Evolutionary conservation across 2,329 filamentous ascomycete species (phyloP), one percentile per base, ranked within the genome.

Genomic region (Talaromyces funiculosus): DNA sequence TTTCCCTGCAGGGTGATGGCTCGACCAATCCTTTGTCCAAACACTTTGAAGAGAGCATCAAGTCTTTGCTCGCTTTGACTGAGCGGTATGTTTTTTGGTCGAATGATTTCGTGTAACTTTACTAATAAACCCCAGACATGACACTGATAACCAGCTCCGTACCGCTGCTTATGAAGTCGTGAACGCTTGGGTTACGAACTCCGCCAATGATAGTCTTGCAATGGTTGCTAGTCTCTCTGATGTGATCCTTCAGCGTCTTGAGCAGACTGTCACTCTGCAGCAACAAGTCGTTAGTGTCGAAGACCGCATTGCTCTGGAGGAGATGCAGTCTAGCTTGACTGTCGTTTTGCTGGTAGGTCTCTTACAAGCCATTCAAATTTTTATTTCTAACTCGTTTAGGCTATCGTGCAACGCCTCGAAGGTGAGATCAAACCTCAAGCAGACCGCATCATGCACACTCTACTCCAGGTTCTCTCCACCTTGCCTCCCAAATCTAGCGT

Each of bases 131-230:
- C 9, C 35, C 47, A 78, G 78, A 66, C 79, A 83, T 67, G 91
- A 94, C 71, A 86, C 88, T 26, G 93, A 97, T 70, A 92, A 92
- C 64, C 86, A 92, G 65, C 88, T 97, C 24, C 89, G 94, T 67
- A 97, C 93, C 61, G 95, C 94, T 57, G 91, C 94, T 8, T 99
- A 99, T 73, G 94, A 99, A 75, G 94, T 99, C 22, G 86, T 99
- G 62, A 96, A 95, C 77, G 87, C 92, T 0, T 99, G 97, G 69
- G 90, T 97, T 58, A 89, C 89, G 71, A 96, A 95, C 72, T 86
- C 93, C 59, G 94, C 92, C 24, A 88, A 88, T 62, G 92, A 97
- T 70, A 95, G 90, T 73, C 81, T 97, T 67, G 81, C 82, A 51
- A 83, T 92, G 62, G 86, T 99, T 69, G 92, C 88, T 26, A 86